These are phyloP conservation scores for Aspergillus hancockii DNA, from an alignment of 495 filamentous ascomycete genomes.

Conservation along the genomic window DNA sequence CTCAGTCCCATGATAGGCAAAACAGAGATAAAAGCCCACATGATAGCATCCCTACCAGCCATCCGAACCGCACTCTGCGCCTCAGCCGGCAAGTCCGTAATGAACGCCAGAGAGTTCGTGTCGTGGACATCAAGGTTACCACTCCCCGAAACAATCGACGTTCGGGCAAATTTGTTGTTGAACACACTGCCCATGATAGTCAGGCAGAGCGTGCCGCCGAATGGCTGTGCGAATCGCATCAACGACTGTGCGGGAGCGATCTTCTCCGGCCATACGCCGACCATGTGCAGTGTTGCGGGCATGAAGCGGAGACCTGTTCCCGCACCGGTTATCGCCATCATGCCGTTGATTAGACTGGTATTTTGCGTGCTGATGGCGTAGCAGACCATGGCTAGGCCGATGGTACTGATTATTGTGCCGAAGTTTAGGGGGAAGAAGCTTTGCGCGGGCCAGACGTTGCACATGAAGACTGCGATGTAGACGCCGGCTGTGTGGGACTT, in stretches of 20 bases:
- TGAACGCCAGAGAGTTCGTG: conserved; percentile 20
- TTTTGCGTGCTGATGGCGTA: conserved; percentile 45
- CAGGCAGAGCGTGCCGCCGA: conserved; percentile 59
- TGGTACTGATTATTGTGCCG: conserved; percentile 48
- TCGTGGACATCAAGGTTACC: conserved; percentile 16
- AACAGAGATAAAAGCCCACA: conserved; percentile 57
- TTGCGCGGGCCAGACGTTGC: conserved; percentile 56
- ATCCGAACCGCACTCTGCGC: conserved; percentile 28
- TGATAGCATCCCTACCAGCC: conserved; percentile 46
- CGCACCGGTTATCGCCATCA: conserved; percentile 59
- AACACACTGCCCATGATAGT: conserved; percentile 64
- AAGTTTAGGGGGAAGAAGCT: conserved; percentile 53
- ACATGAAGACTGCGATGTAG: conserved; percentile 54
- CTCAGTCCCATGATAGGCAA: conserved; percentile 53
- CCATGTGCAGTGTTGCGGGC: conserved; percentile 51
- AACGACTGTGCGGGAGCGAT: conserved; percentile 54
- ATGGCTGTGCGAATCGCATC: conserved; percentile 49
- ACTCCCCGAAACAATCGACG: conserved; percentile 7
- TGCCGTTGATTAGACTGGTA: conserved; percentile 50
- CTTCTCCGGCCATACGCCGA: conserved; percentile 52
- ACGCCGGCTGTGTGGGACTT: conserved; percentile 41
- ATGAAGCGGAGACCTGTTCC: conserved; percentile 56
- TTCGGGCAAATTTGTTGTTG: conserved; percentile 47
- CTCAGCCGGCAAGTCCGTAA: conserved; percentile 24
- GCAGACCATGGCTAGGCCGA: conserved; percentile 49